Evolutionary conservation across 176 grass and related monocot species (phyloP), one percentile per base, ranked within the genome.

Genomic region (Bolboschoenus planiculmis): DNA sequence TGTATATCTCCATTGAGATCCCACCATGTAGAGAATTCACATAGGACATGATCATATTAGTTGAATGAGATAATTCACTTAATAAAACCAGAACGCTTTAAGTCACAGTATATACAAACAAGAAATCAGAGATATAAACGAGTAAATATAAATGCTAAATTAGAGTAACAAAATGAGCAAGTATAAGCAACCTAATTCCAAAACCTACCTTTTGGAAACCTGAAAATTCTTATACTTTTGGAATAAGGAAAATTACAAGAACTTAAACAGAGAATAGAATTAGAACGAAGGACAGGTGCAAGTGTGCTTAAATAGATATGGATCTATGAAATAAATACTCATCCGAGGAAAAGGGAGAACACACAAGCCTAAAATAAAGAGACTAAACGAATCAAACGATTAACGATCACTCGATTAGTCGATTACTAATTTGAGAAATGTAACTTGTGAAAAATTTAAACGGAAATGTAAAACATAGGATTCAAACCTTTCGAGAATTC

Each of bases 401-500:
- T 44, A 63, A n/a, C 6, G 63, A 81, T 11, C 15, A 42, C 5
- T 10, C 34, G 15, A 53, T 53, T 16, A 53, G 11, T 51, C 48
- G 10, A 18, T 53, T 39, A 23, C 54, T 63, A 61, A 81, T 46
- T 62, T 81, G 40, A 81, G 55, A 15, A 48, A 48, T 48, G 70
- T 16, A 74, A 74, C 27, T 30, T 74, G 39, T 20, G 2, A 42
- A 59, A 78, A 26, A 27, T 15, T 18, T 3, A 79, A 79, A 37
- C 16, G 14, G 54, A 39, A 56, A 79, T 81, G 35, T 60, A 47
- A 43, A 63, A 81, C n/a, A 42, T 10, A 43, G 24, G 11, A 40
- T 72, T 44, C 79, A 63, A 29, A 81, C 79, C 56, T 53, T 81
- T 46, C 56, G 63, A 81, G 18, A 59, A 39, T 81, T 63, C 46